Evolutionary conservation across 495 filamentous ascomycete genomes (phyloP).

Genomic region (Hyaloscypha variabilis): DNA sequence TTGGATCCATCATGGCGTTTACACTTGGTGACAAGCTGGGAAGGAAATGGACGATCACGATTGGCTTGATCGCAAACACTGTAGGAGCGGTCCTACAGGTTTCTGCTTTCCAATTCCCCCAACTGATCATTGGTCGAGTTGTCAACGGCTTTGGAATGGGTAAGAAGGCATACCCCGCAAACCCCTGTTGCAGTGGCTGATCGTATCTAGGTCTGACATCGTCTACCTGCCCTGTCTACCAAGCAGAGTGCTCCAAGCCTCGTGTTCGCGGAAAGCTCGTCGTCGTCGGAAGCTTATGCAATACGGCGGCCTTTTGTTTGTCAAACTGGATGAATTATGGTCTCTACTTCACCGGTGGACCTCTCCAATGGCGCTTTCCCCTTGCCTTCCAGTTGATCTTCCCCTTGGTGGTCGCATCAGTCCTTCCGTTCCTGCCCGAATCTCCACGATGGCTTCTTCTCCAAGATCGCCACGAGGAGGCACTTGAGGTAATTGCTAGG

Average conservation of each 20-base stretch:
- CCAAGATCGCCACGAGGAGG: too few species aligned
- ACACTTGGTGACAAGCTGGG: too few species aligned
- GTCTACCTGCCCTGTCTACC: conserved; percentile 33
- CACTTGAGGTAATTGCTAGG: too few species aligned
- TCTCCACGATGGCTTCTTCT: conserved; percentile 35
- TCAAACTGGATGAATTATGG: conserved; percentile 40
- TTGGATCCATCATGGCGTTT: too few species aligned
- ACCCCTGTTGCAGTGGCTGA: too few species aligned
- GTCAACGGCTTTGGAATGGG: too few species aligned
- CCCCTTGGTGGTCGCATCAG: conserved; percentile 31
- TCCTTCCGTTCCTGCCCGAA: conserved; percentile 30
- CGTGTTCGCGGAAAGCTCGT: conserved; percentile 38
- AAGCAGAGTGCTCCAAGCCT: conserved; percentile 35
- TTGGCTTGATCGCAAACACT: too few species aligned
- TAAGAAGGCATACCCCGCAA: too few species aligned
- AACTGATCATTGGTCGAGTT: too few species aligned
- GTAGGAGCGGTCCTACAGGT: too few species aligned
- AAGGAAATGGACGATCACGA: too few species aligned
- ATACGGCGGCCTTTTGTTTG: conserved; percentile 37
- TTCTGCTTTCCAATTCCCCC: too few species aligned
- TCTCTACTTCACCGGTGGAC: conserved; percentile 31
- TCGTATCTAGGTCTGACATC: conserved; percentile 33
- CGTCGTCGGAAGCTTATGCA: conserved; percentile 34
- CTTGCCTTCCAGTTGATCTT: conserved; percentile 42
- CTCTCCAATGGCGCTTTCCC: conserved; percentile 43